phyloP scores from a whole-genome alignment of 2,329 filamentous ascomycete species.

The Gliomastix tumulicola region DNA sequence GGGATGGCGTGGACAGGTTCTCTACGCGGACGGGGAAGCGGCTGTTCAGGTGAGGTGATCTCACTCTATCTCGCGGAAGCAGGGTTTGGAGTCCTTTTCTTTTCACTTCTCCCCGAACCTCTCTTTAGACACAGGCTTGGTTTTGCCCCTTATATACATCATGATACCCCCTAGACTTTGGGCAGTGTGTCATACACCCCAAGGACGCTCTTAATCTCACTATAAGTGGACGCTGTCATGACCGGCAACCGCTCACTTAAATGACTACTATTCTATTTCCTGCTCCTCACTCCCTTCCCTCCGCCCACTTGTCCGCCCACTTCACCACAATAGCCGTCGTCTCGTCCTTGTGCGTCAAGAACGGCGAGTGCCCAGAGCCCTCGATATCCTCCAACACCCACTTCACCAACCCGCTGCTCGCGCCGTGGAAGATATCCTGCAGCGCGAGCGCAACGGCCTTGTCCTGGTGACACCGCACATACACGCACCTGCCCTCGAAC shows the following conservation, averaged over 20 bases:
- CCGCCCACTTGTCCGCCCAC: too few relatives aligned
- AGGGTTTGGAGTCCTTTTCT: not conserved
- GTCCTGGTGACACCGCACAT: not conserved
- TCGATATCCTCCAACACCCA: not conserved
- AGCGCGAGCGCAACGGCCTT: not conserved
- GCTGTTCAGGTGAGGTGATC: conserved; percentile 47
- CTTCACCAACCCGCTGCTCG: not conserved
- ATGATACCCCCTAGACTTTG: conserved; percentile 3
- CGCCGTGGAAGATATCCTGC: not conserved
- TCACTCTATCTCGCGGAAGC: too few relatives aligned
- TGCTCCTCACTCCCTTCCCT: too few relatives aligned
- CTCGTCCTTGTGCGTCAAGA: too few relatives aligned
- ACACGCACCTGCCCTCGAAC: not conserved
- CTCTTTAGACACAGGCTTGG: too few relatives aligned
- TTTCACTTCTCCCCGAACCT: not conserved
- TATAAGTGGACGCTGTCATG: too few relatives aligned
- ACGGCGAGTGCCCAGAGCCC: not conserved
- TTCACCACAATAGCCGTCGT: too few relatives aligned
- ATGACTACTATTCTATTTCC: too few relatives aligned
- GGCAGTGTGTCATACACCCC: not conserved
- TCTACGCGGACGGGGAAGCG: conserved; percentile 43
- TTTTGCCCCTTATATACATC: too few relatives aligned
- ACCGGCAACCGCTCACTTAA: too few relatives aligned
- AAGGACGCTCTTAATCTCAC: too few relatives aligned
- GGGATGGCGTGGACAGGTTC: conserved; percentile 54